These are phyloP conservation scores for Batkoa obscura DNA, from an alignment of 371 early-diverging fungal genomes.

Conservation along the genomic window DNA sequence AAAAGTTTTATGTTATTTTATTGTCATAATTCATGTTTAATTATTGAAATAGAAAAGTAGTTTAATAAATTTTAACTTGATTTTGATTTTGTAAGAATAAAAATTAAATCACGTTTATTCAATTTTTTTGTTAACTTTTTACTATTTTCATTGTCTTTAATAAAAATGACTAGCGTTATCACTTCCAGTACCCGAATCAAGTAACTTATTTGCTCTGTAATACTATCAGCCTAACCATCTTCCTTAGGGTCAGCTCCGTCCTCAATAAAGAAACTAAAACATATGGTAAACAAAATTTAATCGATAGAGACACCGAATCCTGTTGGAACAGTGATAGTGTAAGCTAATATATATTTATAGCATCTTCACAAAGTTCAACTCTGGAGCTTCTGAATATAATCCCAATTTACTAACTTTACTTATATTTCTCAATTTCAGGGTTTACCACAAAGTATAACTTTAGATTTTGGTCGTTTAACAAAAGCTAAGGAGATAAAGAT, in stretches of 20 bases:
- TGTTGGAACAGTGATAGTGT: slow-evolving; percentile 91
- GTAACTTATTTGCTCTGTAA: no score
- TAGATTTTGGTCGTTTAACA: slow-evolving; percentile 44
- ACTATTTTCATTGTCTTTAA: no score
- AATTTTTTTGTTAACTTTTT: no score
- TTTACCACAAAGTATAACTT: slow-evolving; percentile 53
- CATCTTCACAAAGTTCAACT: not conserved
- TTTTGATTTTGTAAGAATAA: no score
- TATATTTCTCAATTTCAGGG: slow-evolving; percentile 23
- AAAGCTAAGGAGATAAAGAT: slow-evolving; percentile 21
- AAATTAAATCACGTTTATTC: no score
- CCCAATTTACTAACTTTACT: not conserved
- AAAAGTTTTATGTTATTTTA: no score
- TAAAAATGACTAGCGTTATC: no score
- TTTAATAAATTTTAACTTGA: no score
- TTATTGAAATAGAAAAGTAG: no score
- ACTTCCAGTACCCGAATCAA: no score
- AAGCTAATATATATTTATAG: slow-evolving; percentile 8
- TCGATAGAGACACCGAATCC: slow-evolving; percentile 57
- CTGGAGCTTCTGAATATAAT: not conserved
- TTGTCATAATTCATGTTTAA: no score
- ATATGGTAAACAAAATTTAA: slow-evolving; percentile 65
- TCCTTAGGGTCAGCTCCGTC: slow-evolving; percentile 82
- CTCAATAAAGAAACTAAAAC: slow-evolving; percentile 52
- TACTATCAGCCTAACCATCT: no score